Conservation (phyloP, 1,284 basidiomycete species). For the Ustilago hordei region DNA sequence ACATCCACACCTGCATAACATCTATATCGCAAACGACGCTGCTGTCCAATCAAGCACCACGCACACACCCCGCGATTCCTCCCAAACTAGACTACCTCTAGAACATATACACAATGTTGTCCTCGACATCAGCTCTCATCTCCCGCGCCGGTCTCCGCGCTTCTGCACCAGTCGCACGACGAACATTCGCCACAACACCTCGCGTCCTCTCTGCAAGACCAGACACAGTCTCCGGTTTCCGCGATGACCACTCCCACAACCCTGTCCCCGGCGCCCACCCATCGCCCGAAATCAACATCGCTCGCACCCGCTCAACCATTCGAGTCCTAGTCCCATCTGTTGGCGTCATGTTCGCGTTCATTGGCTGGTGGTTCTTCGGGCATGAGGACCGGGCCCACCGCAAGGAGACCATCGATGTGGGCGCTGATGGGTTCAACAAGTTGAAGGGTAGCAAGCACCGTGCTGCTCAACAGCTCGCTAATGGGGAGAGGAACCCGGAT, state of each 20-base stretch:
- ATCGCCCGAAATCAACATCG: slow-evolving; percentile 42
- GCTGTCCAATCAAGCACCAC: background rate
- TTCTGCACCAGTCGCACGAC: background rate
- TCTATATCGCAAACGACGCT: too few species aligned
- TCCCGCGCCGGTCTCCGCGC: slow-evolving; percentile 16
- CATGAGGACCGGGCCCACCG: slow-evolving; percentile 41
- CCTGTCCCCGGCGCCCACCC: slow-evolving; percentile 44
- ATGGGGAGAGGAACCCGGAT: slow-evolving; percentile 30
- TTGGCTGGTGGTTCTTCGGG: slow-evolving; percentile 57
- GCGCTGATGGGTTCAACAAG: slow-evolving; percentile 45
- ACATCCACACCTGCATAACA: background rate
- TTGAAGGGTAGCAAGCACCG: slow-evolving; percentile 45
- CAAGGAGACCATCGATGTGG: slow-evolving; percentile 39
- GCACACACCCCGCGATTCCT: background rate
- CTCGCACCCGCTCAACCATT: slow-evolving; percentile 35
- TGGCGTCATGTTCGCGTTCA: slow-evolving; percentile 41
- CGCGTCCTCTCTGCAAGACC: slow-evolving; percentile 37
- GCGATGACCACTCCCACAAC: slow-evolving; percentile 38
- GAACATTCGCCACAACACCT: slow-evolving; percentile 22
- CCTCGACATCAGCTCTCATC: slow-evolving; percentile 14
- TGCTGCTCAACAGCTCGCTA: slow-evolving; percentile 40
- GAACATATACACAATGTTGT: slow-evolving; percentile 27
- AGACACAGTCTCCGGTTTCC: slow-evolving; percentile 31
- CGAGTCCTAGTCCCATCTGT: slow-evolving; percentile 50
- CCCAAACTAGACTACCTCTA: background rate